A percentile compares a stretch with the other conserved stretches of the same genome.
Evolutionary conservation across 1,284 basidiomycete species (phyloP).

Genomic region (Ustilago hordei): DNA sequence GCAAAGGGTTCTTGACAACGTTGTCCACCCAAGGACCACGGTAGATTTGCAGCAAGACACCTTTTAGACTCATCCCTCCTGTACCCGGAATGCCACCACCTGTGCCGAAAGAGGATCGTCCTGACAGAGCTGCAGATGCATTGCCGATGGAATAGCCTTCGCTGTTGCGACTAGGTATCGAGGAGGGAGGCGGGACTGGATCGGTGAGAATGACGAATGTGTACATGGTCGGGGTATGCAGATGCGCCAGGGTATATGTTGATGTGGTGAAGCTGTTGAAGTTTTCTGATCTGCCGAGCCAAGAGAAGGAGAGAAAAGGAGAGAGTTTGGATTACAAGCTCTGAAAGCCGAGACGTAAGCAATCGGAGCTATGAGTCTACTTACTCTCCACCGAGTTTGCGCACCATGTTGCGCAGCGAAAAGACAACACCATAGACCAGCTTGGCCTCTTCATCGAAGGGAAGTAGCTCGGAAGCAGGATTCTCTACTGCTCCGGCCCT

Average conservation of each 20-base stretch:
- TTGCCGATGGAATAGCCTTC: slow-evolving; percentile 48
- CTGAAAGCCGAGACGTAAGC: neutral
- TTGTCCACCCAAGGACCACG: slow-evolving; percentile 91
- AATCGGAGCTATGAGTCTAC: slow-evolving; percentile 7
- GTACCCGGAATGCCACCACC: slow-evolving; percentile 65
- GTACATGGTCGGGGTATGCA: slow-evolving; percentile 90
- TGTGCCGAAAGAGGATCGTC: slow-evolving; percentile 41
- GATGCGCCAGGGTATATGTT: slow-evolving; percentile 91
- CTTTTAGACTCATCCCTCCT: slow-evolving; percentile 74
- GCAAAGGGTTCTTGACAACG: slow-evolving; percentile 89
- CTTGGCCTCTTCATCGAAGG: slow-evolving; percentile 98
- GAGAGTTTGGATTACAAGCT: neutral
- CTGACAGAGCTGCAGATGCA: slow-evolving; percentile 26
- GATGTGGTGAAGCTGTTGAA: slow-evolving; percentile 92
- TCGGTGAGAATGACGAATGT: slow-evolving; percentile 95
- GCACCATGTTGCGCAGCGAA: slow-evolving; percentile 92
- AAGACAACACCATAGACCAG: slow-evolving; percentile 95
- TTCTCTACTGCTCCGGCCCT: slow-evolving; percentile 17
- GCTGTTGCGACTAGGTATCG: slow-evolving; percentile 42
- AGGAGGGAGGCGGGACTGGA: slow-evolving; percentile 74
- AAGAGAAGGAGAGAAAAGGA: neutral
- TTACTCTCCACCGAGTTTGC: slow-evolving; percentile 76
- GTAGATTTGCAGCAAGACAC: slow-evolving; percentile 87
- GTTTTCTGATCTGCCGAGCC: slow-evolving; percentile 74
- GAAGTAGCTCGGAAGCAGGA: slow-evolving; percentile 56